Base-by-base conservation (phyloP, 352 stramenopile species). In the Globisporangium nunn region DNA sequence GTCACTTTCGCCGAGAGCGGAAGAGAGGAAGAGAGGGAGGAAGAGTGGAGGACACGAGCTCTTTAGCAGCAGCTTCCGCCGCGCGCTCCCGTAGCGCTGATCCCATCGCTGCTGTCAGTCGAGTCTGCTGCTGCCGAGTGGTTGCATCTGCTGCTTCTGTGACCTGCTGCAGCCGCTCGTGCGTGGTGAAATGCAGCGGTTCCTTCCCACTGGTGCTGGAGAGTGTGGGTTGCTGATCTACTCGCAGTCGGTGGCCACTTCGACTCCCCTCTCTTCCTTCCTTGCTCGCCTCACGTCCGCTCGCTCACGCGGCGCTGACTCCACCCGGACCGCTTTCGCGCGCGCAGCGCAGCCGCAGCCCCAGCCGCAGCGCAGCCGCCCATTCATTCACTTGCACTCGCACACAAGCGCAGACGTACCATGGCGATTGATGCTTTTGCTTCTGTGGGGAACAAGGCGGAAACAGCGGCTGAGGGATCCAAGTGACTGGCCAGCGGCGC, bases 391-490 rank as follows among this genome's bases (percentile, higher is more conserved):
- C n/a, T 11, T 29, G 4, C 10, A 14, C 23, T 23, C 23, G 23
- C 47, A 52, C 29, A 41, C 11, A 47, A 23, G 15, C 35, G 35
- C 45, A 52, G 50, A 82, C 79, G 71, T 67, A 89, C 79, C 79
- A 89, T 89, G 76, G 76, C 86, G 71, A 77, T 75, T 80, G 74
- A 82, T 89, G 79, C 79, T 89, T 89, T 89, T 89, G 71, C 79
- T 89, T 82, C 70, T 86, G 72, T 87, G 79, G 74, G 75, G 85
- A 83, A 71, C 85, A 86, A 86, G 58, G 68, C 63, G 59, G 56
- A 43, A 53, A 59, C 56, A 61, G 51, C 47, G 33, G 45, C 47
- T 54, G 43, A 30, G 43, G 6, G 43, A 48, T 48, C n/a, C 33
- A 55, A 62, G 67, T 55, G 61, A 75, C 56, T 69, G 70, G 66